Evolutionary conservation across 73 alveolate species (phyloP).

Genomic region (Uronychia binucleata): DNA sequence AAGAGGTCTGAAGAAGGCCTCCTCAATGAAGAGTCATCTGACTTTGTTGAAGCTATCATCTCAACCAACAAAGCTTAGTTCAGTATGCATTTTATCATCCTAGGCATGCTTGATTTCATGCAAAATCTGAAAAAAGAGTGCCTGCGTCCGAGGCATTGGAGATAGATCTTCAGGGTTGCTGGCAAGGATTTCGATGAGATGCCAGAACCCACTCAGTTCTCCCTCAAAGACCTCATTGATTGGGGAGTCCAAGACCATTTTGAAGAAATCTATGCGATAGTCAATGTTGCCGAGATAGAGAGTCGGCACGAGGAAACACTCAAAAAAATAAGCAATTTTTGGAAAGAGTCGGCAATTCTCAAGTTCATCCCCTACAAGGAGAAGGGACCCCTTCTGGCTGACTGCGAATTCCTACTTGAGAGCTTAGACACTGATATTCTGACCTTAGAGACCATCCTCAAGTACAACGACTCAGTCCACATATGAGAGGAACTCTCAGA

Average conservation of each 20-base stretch:
- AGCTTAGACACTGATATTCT: constrained; percentile 64
- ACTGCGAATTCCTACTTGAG: constrained; percentile 34
- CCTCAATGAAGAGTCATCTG: constrained; percentile 35
- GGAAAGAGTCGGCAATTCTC: constrained; percentile 65
- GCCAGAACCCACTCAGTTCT: constrained; percentile 42
- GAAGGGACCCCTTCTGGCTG: constrained; percentile 34
- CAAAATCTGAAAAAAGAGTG: constrained; percentile 53
- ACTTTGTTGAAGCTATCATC: constrained; percentile 25
- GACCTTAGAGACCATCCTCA: constrained; percentile 54
- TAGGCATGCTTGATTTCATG: constrained; percentile 25
- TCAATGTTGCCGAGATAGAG: constrained; percentile 70
- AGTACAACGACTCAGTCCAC: constrained; percentile 55
- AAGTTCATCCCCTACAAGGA: constrained; percentile 54
- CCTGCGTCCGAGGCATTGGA: constrained; percentile 71
- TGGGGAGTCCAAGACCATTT: constrained; percentile 48
- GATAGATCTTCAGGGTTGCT: constrained; percentile 49
- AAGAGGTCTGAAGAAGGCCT: constrained; percentile 37
- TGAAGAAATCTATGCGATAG: constrained; percentile 50
- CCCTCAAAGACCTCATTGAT: constrained; percentile 64
- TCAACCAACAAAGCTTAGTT: constrained; percentile 44
- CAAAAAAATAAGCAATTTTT: constrained; percentile 40
- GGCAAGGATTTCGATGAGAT: constrained; percentile 62
- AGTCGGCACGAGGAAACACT: constrained; percentile 50
- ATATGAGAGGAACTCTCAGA: constrained; percentile 61
- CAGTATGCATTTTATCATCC: constrained; percentile 11